Conservation (phyloP, 441 rosid genomes). For the Gossypium gossypioides region DNA sequence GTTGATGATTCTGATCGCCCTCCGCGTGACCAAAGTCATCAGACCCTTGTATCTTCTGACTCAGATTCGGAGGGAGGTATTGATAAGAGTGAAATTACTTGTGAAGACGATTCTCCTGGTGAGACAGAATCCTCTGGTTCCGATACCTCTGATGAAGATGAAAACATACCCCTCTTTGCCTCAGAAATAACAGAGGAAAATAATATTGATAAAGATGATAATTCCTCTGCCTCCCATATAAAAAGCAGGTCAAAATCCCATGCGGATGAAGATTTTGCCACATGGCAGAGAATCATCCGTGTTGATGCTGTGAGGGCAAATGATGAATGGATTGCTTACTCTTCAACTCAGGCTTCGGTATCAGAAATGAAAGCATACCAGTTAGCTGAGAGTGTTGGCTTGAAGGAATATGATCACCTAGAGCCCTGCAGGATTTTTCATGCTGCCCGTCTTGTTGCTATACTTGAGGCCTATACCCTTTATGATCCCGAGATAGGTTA, state of each 20-base stretch:
- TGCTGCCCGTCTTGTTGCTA: slow-evolving; percentile 76
- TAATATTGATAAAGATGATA: slow-evolving; percentile 18
- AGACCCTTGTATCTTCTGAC: slow-evolving; percentile 6
- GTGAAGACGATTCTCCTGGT: slow-evolving; percentile 34
- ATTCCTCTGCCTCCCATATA: slow-evolving; percentile 20
- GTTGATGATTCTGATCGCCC: slow-evolving; percentile 22
- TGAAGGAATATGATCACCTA: slow-evolving; percentile 64
- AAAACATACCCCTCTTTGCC: slow-evolving; percentile 30
- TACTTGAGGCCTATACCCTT: slow-evolving; percentile 80
- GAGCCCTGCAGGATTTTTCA: slow-evolving; percentile 73
- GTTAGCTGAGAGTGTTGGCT: slow-evolving; percentile 57
- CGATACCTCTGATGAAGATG: slow-evolving; percentile 40
- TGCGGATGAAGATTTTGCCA: slow-evolving; percentile 52
- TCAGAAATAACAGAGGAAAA: slow-evolving; percentile 34
- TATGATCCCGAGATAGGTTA: slow-evolving; percentile 85
- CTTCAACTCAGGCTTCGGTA: slow-evolving; percentile 58
- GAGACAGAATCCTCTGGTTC: slow-evolving; percentile 46
- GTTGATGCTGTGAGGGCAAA: slow-evolving; percentile 84
- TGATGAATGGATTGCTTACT: slow-evolving; percentile 55
- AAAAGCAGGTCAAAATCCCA: slow-evolving; percentile 26
- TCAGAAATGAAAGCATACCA: slow-evolving; percentile 45
- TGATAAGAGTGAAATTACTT: slow-evolving; percentile 33
- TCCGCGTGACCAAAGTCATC: slow-evolving; percentile 14
- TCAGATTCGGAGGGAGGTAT: slow-evolving; percentile 32
- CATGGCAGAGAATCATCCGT: slow-evolving; percentile 91